Base-by-base conservation (phyloP, 176 grass and related monocot species). In the Paspalum notatum region DNA sequence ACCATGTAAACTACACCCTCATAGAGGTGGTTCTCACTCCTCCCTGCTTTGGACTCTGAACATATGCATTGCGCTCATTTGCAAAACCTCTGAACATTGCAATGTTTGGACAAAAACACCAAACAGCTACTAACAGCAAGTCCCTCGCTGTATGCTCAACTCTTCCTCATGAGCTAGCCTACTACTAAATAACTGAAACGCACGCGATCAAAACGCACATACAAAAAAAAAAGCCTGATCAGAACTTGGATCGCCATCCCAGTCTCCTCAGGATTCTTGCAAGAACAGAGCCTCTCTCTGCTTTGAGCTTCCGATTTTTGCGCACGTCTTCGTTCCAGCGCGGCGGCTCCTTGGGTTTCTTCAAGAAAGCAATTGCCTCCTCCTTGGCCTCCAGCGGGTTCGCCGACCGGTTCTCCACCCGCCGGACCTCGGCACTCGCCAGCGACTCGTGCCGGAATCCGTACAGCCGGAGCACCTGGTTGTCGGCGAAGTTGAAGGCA, bases 401-500 rank as follows among this genome's bases (percentile, higher is more conserved):
- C 22, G 47, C 72, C 49, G 81, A 85, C 66, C 62, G 72, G 55
- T 87, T 87, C 13, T 47, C 46, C n/a, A 61, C 74, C 43, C 77
- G 54, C 85, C 26, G 61, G 26, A 91, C 83, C 17, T 73, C 80
- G 71, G 12, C 21, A 77, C 71, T 87, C 8, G 38, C 25, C 65
- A 91, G 77, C 39, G 71, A 68, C 77, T 21, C 73, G 86, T 27
- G 89, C 74, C 18, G 74, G 80, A 93, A 93, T 1, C 91, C 85
- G 44, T 90, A 88, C 38, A 90, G 68, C 77, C 61, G 37, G 43
- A 93, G 88, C 16, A 96, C 78, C 85, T 96, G 93, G 77, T 96
- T 88, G 68, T 95, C 93, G 3, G 87, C 93, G 46, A 95, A 95
- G 77, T 95, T 95, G 83, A 95, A 90, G 9, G 93, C 90, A 59